These are phyloP conservation scores for Cyberlindnera samutprakarnensis DNA, from an alignment of 805 yeast species.

Conservation along the genomic window DNA sequence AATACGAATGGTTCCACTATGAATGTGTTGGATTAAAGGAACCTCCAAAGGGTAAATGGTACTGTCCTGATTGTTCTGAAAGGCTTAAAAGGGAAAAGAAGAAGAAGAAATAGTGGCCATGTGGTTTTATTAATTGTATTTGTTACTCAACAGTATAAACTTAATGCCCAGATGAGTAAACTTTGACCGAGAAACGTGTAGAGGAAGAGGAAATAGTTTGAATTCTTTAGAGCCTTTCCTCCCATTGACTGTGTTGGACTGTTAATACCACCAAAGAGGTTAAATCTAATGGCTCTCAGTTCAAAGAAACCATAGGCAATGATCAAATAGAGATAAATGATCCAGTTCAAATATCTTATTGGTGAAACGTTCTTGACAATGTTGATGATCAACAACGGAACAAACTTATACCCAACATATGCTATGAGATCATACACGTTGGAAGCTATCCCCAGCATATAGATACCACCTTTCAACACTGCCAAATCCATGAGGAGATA, in stretches of 20 bases:
- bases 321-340: slow-evolving; percentile 41
- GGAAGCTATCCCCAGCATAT: slow-evolving; percentile 63
- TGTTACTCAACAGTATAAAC: slow-evolving; percentile 5
- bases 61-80: slow-evolving; percentile 73
- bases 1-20: slow-evolving; percentile 94
- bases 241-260: slow-evolving; percentile 54
- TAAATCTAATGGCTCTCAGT: slow-evolving; percentile 45
- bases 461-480: slow-evolving; percentile 74
- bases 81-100: slow-evolving; percentile 23
- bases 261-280: slow-evolving; percentile 31
- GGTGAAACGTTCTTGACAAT: slow-evolving; percentile 41
- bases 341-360: slow-evolving; percentile 36
- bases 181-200: slow-evolving; percentile 82
- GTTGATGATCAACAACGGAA: slow-evolving; percentile 59
- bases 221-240: slow-evolving; percentile 61
- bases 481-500: slow-evolving; percentile 70
- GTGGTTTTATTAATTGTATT: background rate
- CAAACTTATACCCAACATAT: slow-evolving; percentile 91
- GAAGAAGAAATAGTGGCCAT: slow-evolving; percentile 10
- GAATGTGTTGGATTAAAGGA: slow-evolving; percentile 84
- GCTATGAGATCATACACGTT: slow-evolving; percentile 79
- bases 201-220: slow-evolving; percentile 80
- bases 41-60: slow-evolving; percentile 94
- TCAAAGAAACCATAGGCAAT: slow-evolving; percentile 58
- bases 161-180: slow-evolving; percentile 64